A percentile compares a stretch with the other conserved stretches of the same genome.
Conservation (phyloP, 169 alveolate genomes). For the Cardiosporidium cionae region DNA sequence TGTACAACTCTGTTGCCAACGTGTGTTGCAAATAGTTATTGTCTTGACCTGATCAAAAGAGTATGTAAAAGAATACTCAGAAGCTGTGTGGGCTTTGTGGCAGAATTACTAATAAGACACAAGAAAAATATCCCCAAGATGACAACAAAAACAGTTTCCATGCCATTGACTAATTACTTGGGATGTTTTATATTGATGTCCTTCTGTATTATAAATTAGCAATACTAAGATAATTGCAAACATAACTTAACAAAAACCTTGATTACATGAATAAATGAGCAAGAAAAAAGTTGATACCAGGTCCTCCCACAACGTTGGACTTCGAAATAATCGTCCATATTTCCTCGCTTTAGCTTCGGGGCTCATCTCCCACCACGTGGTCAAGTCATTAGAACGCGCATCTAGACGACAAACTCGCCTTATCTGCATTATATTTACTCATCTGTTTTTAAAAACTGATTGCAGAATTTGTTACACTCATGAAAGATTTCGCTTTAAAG, state of each 20-base stretch:
- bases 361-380: not conserved
- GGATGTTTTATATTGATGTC: not conserved
- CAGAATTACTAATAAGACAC: not conserved
- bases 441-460: not conserved
- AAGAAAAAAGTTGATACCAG: too few relatives aligned
- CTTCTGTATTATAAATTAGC: not conserved
- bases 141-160: not conserved
- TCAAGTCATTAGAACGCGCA: not conserved
- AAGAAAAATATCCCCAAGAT: not conserved
- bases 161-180: not conserved
- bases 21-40: constrained; percentile 19
- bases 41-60: constrained; percentile 13
- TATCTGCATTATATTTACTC: not conserved
- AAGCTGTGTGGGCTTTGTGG: too few relatives aligned
- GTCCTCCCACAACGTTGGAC: constrained; percentile 28
- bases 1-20: constrained; percentile 10
- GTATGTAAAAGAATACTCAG: not conserved
- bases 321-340: constrained; percentile 16
- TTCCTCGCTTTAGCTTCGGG: not conserved
- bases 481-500: not conserved
- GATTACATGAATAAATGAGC: too few relatives aligned
- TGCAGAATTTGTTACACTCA: too few relatives aligned
- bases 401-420: not conserved
- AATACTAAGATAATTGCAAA: too few relatives aligned
- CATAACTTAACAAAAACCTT: too few relatives aligned